Conservation (phyloP, 2,329 filamentous ascomycete genomes). For the Talaromyces amestolkiae region DNA sequence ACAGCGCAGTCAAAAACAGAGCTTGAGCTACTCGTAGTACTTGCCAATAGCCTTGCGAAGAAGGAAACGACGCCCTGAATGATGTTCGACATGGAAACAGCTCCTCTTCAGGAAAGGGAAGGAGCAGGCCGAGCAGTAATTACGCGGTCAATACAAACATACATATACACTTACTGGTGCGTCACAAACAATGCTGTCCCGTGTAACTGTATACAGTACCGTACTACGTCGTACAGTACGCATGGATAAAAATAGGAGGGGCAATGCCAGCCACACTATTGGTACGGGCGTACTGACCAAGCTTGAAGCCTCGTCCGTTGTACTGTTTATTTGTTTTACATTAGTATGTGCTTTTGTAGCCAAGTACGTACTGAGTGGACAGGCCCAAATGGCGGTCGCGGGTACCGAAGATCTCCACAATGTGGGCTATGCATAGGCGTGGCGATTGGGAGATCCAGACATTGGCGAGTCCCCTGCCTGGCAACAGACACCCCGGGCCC, state of each 20-base stretch:
- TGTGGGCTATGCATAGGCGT: constrained; percentile 13
- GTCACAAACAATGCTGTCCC: neutral
- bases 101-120: neutral
- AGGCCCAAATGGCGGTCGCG: constrained; percentile 23
- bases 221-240: neutral
- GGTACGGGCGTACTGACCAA: neutral
- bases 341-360: too few relatives aligned
- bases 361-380: neutral
- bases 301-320: neutral
- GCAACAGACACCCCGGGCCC: neutral
- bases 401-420: constrained; percentile 23
- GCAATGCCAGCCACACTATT: neutral
- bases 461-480: constrained; percentile 8
- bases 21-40: neutral
- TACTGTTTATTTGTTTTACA: neutral
- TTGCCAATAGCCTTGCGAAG: neutral
- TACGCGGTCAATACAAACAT: neutral
- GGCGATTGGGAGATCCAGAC: constrained; percentile 16
- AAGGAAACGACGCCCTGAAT: neutral
- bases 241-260: neutral
- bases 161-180: neutral
- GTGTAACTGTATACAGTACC: too few relatives aligned
- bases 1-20: neutral
- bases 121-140: neutral
- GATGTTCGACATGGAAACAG: neutral